Base-by-base conservation (phyloP, 2,329 filamentous ascomycete genomes). In the Ilyonectria sp. region DNA sequence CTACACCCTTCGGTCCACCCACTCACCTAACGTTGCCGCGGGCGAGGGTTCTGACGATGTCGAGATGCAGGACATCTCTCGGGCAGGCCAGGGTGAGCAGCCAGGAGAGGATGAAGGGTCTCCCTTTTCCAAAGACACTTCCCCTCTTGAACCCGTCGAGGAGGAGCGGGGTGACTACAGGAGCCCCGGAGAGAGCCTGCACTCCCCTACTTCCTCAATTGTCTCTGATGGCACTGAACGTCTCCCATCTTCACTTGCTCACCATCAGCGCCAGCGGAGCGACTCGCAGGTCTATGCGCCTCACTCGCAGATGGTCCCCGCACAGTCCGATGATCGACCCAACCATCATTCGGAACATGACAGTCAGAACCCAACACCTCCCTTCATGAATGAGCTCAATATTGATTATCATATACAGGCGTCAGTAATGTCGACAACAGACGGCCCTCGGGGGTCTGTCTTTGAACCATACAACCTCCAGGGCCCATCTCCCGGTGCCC, bases 131-230 rank as follows among this genome's bases (percentile, higher is more conserved):
- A 74, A 75, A 56, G 79, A 79, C 21, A 69, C 71, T 4, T 75
- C 74, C 4, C 73, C 74, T 15, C 72, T 75, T 15, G 69, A 74
- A 31, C 71, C 73, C 21, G 74, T 75, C 5, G 68, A 74, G 43
- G 74, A 75, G 58, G 74, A 75, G 65, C 58, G 65, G 13, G 63
- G 54, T 13, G 58, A 69, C 44, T 63, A 67, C 29, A 60, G 65
- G 21, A 68, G 60, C 40, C 65, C 46, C 19, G 73, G 69, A 50
- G 64, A 66, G 9, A 60, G 54, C 29, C 53, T 49, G 6, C 53
- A 59, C 1, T 75, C 73, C 11, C 64, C 69, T 29, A 65, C 65
- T 17, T 57, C 61, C 19, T 72, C 73, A 5, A 52, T 63, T 11
- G 40, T 55, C 46, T 74, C 61, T 44, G 63, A 69, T 9, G 63